Percentiles rank a stretch among this genome's conserved stretches.
phyloP scores from a whole-genome alignment of 164 flowering plant species.

The Piper longum region DNA sequence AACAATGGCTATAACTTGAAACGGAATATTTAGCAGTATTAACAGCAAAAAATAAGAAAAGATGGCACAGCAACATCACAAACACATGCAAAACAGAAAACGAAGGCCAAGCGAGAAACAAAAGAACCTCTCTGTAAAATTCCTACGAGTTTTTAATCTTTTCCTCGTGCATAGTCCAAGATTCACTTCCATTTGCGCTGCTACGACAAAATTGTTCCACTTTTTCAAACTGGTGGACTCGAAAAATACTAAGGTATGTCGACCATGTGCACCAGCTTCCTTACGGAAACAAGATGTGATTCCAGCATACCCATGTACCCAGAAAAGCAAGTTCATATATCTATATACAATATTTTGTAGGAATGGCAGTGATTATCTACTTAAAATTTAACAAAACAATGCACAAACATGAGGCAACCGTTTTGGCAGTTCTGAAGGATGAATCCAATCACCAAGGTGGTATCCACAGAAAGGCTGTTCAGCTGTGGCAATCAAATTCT shows the following conservation, averaged over 20 bases:
- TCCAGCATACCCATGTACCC: constrained; percentile 68
- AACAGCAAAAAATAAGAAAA: not conserved
- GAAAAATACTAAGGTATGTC: constrained; percentile 85
- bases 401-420: constrained; percentile 28
- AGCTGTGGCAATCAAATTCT: constrained; percentile 90
- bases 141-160: constrained; percentile 75
- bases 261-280: constrained; percentile 98
- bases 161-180: constrained; percentile 85
- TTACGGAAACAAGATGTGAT: constrained; percentile 92
- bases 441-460: constrained; percentile 92
- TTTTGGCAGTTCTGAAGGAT: constrained; percentile 73
- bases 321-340: not conserved
- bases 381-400: not conserved
- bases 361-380: not conserved
- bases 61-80: not conserved
- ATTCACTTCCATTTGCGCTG: constrained; percentile 62
- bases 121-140: constrained; percentile 56
- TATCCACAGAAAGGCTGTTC: constrained; percentile 96
- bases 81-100: not conserved
- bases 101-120: not conserved
- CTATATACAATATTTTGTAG: not conserved
- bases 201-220: constrained; percentile 91
- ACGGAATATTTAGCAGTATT: constrained; percentile 67
- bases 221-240: constrained; percentile 96
- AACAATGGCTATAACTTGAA: constrained; percentile 75